Conservation (phyloP, 2,329 filamentous ascomycete genomes). For the Fusarium dlaminii region DNA sequence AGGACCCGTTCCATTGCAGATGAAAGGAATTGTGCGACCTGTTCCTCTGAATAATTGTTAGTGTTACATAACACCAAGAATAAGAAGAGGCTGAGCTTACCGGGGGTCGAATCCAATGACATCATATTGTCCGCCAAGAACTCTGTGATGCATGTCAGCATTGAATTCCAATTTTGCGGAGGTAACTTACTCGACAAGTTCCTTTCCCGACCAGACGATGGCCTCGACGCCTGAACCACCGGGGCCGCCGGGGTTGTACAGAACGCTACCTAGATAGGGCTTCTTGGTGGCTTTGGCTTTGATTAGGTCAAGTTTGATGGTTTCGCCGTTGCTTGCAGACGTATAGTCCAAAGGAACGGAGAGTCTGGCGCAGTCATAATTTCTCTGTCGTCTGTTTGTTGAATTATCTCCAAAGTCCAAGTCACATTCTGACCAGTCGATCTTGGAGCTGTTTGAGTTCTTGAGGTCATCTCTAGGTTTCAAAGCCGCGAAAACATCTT, state of each 20-base stretch:
- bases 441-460: background rate
- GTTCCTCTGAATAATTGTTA: background rate
- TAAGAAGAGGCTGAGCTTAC: background rate
- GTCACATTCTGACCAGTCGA: constrained; percentile 11
- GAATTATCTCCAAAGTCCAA: constrained; percentile 1
- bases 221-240: constrained; percentile 32
- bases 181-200: background rate
- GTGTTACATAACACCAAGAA: background rate
- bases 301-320: constrained; percentile 46
- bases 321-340: constrained; percentile 34
- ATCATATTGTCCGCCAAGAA: constrained; percentile 22
- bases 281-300: constrained; percentile 44
- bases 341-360: constrained; percentile 54
- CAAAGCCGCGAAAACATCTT: background rate
- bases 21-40: constrained; percentile 9
- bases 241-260: constrained; percentile 53
- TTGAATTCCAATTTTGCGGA: no score
- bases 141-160: background rate
- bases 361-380: constrained; percentile 47
- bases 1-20: background rate
- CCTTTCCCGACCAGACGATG: fast-evolving
- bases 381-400: background rate
- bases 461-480: background rate
- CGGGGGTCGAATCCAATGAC: constrained; percentile 17
- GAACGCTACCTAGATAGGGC: constrained; percentile 49